phyloP scores from a whole-genome alignment of 345 rosid species.

The Laguncularia racemosa region DNA sequence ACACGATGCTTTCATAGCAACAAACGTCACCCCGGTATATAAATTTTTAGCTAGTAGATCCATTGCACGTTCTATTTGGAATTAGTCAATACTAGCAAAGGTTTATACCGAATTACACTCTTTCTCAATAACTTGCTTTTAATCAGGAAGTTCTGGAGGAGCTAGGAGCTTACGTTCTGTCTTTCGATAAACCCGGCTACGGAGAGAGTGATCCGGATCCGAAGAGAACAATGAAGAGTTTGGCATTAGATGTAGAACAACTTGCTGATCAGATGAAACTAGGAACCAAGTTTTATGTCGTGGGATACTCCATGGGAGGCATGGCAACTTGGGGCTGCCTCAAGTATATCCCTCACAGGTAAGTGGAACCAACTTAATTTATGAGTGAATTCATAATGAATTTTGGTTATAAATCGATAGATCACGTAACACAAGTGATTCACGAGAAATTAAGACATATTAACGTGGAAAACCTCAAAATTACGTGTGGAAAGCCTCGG shows the following conservation, averaged over 20 bases:
- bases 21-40: no score
- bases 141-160: conserved; percentile 43
- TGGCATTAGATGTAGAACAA: conserved; percentile 56
- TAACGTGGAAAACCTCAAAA: no score
- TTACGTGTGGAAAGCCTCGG: no score
- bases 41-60: no score
- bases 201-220: conserved; percentile 69
- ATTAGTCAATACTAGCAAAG: no score
- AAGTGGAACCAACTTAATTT: no score
- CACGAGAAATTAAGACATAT: no score
- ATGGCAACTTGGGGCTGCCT: conserved; percentile 46
- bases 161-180: conserved; percentile 45
- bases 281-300: conserved; percentile 44
- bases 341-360: conserved; percentile 71
- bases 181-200: conserved; percentile 67
- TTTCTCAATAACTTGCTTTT: no score
- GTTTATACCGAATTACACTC: background rate
- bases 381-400: no score
- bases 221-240: conserved; percentile 37
- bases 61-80: no score
- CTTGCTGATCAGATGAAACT: conserved; percentile 58
- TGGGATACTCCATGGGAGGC: conserved; percentile 61
- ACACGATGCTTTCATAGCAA: conserved; percentile 13
- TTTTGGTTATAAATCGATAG: background rate
- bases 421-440: no score